A percentile compares a stretch with the other conserved stretches of the same genome.
phyloP scores from a whole-genome alignment of 1,284 basidiomycete species.

The Ceratobasidium theobromae region DNA sequence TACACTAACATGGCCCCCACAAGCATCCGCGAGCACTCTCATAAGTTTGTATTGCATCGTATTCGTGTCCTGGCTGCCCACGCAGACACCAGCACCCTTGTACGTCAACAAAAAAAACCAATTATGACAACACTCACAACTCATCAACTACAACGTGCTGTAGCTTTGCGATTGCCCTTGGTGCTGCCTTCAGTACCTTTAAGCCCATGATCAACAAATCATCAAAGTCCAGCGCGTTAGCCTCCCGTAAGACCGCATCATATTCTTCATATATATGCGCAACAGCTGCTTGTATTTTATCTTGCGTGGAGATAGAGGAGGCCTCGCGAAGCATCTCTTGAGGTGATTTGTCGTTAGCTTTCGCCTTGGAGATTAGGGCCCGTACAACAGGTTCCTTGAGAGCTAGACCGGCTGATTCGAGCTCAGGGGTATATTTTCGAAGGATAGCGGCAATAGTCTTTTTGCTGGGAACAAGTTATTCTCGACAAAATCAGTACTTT shows the following conservation, averaged over 20 bases:
- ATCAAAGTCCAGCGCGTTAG: slow-evolving; percentile 86
- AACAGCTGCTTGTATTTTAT: slow-evolving; percentile 38
- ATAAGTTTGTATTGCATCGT: slow-evolving; percentile 84
- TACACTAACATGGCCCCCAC: slow-evolving; percentile 64
- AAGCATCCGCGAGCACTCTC: slow-evolving; percentile 62
- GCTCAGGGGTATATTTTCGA: slow-evolving; percentile 48
- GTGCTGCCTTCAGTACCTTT: slow-evolving; percentile 63
- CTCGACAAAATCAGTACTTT: background rate
- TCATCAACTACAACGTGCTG: slow-evolving; percentile 87
- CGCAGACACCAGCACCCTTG: too few relatives aligned
- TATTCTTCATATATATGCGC: slow-evolving; percentile 69
- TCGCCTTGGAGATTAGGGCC: slow-evolving; percentile 77
- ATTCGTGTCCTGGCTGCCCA: slow-evolving; percentile 81
- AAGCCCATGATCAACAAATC: slow-evolving; percentile 80
- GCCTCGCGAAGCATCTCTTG: slow-evolving; percentile 48
- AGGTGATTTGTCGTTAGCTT: slow-evolving; percentile 67
- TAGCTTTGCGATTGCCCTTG: slow-evolving; percentile 62
- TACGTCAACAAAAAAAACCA: slow-evolving; percentile 1
- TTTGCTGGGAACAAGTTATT: slow-evolving; percentile 54
- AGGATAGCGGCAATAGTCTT: slow-evolving; percentile 68
- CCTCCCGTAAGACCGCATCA: slow-evolving; percentile 59
- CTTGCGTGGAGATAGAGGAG: slow-evolving; percentile 30
- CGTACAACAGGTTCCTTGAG: slow-evolving; percentile 63
- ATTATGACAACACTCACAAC: slow-evolving; percentile 56
- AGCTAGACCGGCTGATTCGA: slow-evolving; percentile 53